These are phyloP conservation scores for Citrullus mucosospermus DNA, from an alignment of 306 rosid genomes.

Conservation along the genomic window DNA sequence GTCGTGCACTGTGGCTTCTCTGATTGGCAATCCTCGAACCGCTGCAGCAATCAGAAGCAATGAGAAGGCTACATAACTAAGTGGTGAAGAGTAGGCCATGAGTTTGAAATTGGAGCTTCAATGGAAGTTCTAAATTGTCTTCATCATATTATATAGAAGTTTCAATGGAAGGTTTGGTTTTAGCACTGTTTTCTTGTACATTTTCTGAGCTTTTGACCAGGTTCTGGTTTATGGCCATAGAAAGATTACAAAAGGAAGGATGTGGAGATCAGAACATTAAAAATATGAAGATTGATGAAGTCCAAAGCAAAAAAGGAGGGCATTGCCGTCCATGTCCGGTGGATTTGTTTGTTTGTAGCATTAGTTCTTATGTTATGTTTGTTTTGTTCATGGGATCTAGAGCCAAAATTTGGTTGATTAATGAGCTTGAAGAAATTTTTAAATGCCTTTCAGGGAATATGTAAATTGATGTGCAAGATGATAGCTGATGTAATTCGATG, in stretches of 20 bases:
- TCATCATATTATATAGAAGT: neutral
- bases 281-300: neutral
- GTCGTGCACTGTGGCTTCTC: slow-evolving; percentile 34
- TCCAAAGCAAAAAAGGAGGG: neutral
- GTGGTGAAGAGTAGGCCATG: slow-evolving; percentile 16
- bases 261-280: neutral
- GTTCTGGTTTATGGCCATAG: neutral
- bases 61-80: neutral
- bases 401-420: neutral
- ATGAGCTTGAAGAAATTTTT: neutral
- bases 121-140: neutral
- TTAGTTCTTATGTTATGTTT: neutral
- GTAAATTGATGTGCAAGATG: neutral
- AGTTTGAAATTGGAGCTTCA: neutral
- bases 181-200: neutral
- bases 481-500: neutral
- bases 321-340: slow-evolving; percentile 9
- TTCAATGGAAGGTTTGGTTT: neutral
- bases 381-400: slow-evolving; percentile 1
- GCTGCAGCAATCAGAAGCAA: slow-evolving; percentile 10
- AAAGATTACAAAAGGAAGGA: neutral
- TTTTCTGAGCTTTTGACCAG: neutral
- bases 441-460: neutral
- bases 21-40: slow-evolving; percentile 5
- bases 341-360: neutral